Evolutionary conservation across 768 basidiomycete species (phyloP).

Genomic region (Auriscalpium microsporum): DNA sequence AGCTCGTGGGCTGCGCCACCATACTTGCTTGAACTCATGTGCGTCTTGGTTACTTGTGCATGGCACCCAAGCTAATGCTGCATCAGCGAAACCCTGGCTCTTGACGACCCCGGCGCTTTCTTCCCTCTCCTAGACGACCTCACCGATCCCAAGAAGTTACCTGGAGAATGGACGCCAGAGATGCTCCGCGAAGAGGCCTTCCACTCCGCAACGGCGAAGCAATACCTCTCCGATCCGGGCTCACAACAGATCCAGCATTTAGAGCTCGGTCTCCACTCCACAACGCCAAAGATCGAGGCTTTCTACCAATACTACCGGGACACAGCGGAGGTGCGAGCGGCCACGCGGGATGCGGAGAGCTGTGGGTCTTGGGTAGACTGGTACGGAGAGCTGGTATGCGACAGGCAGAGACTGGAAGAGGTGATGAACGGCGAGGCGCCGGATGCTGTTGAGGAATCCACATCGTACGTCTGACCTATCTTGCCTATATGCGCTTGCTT

Average conservation of each 20-base stretch:
- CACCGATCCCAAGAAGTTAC: slow-evolving; percentile 39
- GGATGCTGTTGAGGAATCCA: slow-evolving; percentile 36
- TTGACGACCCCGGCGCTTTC: slow-evolving; percentile 66
- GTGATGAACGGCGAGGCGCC: slow-evolving; percentile 32
- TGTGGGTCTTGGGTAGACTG: slow-evolving; percentile 80
- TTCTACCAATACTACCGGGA: slow-evolving; percentile 66
- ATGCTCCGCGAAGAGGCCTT: slow-evolving; percentile 48
- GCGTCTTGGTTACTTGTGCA: slow-evolving; percentile 3
- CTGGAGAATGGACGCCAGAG: slow-evolving; percentile 34
- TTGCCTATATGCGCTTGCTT: too few relatives aligned
- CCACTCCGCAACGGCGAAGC: slow-evolving; percentile 37
- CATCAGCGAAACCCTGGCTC: slow-evolving; percentile 68
- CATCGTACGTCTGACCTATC: slow-evolving; percentile 20
- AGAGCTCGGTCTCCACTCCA: slow-evolving; percentile 68
- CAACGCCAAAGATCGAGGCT: slow-evolving; percentile 76
- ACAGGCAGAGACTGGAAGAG: slow-evolving; percentile 47
- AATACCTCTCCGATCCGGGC: slow-evolving; percentile 41
- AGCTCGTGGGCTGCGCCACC: slow-evolving; percentile 29
- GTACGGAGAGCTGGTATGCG: slow-evolving; percentile 70
- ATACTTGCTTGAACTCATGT: slow-evolving; percentile 26
- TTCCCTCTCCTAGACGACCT: slow-evolving; percentile 69
- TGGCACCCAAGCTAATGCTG: neutral
- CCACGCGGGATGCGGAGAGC: slow-evolving; percentile 18
- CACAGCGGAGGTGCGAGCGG: slow-evolving; percentile 20
- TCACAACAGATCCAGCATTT: slow-evolving; percentile 54